Base-by-base conservation (phyloP, 2,329 filamentous ascomycete genomes). In the Chaetomium strumarium region DNA sequence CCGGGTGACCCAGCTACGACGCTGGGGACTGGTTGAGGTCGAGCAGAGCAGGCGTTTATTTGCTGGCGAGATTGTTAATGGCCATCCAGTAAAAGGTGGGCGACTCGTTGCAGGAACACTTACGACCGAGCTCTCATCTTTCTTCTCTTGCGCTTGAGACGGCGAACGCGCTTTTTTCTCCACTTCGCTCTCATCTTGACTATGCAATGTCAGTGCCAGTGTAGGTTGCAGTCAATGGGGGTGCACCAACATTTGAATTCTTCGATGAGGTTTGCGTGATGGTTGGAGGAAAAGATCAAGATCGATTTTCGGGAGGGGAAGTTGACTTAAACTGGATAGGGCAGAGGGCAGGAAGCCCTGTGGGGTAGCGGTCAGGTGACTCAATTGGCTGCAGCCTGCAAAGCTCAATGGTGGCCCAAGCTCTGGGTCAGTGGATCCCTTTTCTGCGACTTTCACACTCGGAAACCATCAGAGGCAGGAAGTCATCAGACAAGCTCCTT, bases 81-180 rank as follows among this genome's bases (percentile, higher is more conserved):
- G 44, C 42, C 39, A 63, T 37, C 24, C 46, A n/a, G 29, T 30
- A 30, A 29, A 16, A 17, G 34, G 12, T 24, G 46, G 29, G 2
- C 10, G 60, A 11, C 13, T 12, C 19, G 14, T 36, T 17, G 44
- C 33, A 31, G 20, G 7, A 39, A 60, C 77, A 79, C 90, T 83
- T 83, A 97, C 93, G 85, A 91, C 80, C 93, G 81, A 70, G 92
- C 93, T 75, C 93, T 85, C 80, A 93, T 96, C 92, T 99, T 99
- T 90, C 93, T 95, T 81, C 93, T 90, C 91, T 99, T 99, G 75
- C 91, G 87, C 88, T 97, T 97, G 77, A 99, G 90, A 78, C 93
- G 86, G 71, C 93, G 84, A 79, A 96, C 91, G 76, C 93, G 85
- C 92, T 99, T 99, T 88, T 99, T 99, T 84, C 92, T 93, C 93